Conservation (phyloP, 768 basidiomycete species). For the Boletus reticulatus region DNA sequence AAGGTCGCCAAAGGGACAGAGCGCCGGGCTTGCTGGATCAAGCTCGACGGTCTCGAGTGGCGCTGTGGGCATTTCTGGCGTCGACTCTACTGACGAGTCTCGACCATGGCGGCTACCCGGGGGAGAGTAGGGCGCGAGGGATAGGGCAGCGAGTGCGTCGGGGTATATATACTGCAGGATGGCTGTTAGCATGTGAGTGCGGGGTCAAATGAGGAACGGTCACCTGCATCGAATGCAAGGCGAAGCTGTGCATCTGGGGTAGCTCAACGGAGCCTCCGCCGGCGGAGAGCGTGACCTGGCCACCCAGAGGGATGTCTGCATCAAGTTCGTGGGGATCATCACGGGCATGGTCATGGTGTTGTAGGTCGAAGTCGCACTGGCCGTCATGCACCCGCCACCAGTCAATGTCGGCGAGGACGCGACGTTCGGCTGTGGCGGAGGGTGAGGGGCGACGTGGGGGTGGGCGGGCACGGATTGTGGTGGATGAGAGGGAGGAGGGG, state of each 20-base stretch:
- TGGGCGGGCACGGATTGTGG: slow-evolving; percentile 35
- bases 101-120: slow-evolving; percentile 39
- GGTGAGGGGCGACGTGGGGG: slow-evolving; percentile 59
- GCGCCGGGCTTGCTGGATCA: slow-evolving; percentile 36
- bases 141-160: slow-evolving; percentile 51
- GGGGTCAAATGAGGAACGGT: neutral
- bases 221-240: slow-evolving; percentile 29
- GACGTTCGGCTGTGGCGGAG: slow-evolving; percentile 60
- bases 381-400: slow-evolving; percentile 83
- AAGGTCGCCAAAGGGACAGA: slow-evolving; percentile 36
- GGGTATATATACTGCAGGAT: slow-evolving; percentile 33
- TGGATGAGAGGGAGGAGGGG: slow-evolving; percentile 36
- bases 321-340: slow-evolving; percentile 16
- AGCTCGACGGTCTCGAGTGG: slow-evolving; percentile 41
- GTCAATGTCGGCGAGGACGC: slow-evolving; percentile 83
- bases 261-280: slow-evolving; percentile 38
- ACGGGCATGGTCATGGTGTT: slow-evolving; percentile 25
- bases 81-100: slow-evolving; percentile 54
- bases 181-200: slow-evolving; percentile 22
- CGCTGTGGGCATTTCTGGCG: slow-evolving; percentile 43
- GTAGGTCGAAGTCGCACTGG: slow-evolving; percentile 44
- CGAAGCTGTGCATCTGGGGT: slow-evolving; percentile 30
- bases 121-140: slow-evolving; percentile 55
- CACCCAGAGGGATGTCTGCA: slow-evolving; percentile 15
- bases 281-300: slow-evolving; percentile 34